phyloP scores from a whole-genome alignment of 805 yeast species.

The Metschnikowia vanudenii region DNA sequence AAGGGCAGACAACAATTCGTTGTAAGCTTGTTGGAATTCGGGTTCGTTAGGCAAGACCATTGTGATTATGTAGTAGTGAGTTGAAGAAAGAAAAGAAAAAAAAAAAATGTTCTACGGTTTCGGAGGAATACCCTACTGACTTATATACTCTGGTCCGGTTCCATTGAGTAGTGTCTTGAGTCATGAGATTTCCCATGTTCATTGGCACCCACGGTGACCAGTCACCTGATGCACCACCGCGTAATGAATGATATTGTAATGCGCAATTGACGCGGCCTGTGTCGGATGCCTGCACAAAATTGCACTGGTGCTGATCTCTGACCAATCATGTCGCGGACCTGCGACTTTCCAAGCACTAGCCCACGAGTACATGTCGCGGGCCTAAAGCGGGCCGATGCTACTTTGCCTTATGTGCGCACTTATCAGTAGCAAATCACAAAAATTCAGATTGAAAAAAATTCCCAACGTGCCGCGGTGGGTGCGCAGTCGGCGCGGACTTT shows the following conservation, averaged over 20 bases:
- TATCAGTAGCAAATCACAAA: conserved; percentile 17
- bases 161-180: not conserved
- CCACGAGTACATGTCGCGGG: conserved; percentile 12
- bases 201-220: not conserved
- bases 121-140: not conserved
- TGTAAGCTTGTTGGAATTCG: conserved; percentile 98
- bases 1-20: conserved; percentile 85
- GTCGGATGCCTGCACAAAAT: not conserved
- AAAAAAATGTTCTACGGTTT: not conserved
- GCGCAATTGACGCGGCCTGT: not conserved
- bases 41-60: conserved; percentile 92
- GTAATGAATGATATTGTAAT: no score
- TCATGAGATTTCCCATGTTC: not conserved
- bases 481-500: no score
- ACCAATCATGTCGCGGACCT: conserved; percentile 12
- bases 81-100: not conserved
- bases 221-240: no score
- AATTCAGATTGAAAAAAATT: no score
- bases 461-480: no score
- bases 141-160: not conserved
- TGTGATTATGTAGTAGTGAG: conserved; percentile 13
- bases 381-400: conserved; percentile 14
- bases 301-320: conserved; percentile 12
- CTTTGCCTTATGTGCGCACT: conserved; percentile 2
- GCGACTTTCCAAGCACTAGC: no score